Conservation (phyloP, 768 basidiomycete species). For the Mycena galopus region DNA sequence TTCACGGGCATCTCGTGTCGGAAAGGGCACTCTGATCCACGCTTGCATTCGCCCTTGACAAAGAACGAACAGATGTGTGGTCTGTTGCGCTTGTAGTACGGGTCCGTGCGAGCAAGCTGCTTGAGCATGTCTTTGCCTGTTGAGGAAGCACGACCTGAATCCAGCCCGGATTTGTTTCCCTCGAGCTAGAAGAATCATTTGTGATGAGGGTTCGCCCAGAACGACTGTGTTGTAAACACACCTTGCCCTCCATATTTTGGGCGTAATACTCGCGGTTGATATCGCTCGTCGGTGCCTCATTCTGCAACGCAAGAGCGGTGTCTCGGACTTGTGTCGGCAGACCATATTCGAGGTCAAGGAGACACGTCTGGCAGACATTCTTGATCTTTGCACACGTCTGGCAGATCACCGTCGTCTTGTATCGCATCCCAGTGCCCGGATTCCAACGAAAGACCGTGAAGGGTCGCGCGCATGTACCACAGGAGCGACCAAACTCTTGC, state of each 20-base stretch:
- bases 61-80: conserved; percentile 97
- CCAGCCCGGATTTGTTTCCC: conserved; percentile 75
- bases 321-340: conserved; percentile 97
- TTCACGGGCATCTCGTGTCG: conserved; percentile 92
- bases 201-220: neutral
- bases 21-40: conserved; percentile 94
- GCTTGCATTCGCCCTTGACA: conserved; percentile 93
- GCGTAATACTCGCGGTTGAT: conserved; percentile 97
- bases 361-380: conserved; percentile 97
- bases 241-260: conserved; percentile 91
- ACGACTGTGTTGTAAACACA: conserved; percentile 46
- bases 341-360: conserved; percentile 96
- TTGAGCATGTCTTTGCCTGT: conserved; percentile 98
- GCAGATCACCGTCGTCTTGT: conserved; percentile 97
- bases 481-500: conserved; percentile 95
- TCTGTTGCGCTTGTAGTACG: conserved; percentile 96
- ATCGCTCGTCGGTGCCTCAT: conserved; percentile 94
- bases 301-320: conserved; percentile 88
- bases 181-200: conserved; percentile 68
- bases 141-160: conserved; percentile 71
- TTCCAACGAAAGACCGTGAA: conserved; percentile 99
- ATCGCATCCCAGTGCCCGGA: conserved; percentile 92
- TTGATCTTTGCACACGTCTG: conserved; percentile 97
- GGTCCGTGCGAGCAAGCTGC: conserved; percentile 93
- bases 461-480: conserved; percentile 96